These are phyloP conservation scores for Lactifluus volemus DNA, from an alignment of 768 basidiomycete genomes.

Conservation along the genomic window DNA sequence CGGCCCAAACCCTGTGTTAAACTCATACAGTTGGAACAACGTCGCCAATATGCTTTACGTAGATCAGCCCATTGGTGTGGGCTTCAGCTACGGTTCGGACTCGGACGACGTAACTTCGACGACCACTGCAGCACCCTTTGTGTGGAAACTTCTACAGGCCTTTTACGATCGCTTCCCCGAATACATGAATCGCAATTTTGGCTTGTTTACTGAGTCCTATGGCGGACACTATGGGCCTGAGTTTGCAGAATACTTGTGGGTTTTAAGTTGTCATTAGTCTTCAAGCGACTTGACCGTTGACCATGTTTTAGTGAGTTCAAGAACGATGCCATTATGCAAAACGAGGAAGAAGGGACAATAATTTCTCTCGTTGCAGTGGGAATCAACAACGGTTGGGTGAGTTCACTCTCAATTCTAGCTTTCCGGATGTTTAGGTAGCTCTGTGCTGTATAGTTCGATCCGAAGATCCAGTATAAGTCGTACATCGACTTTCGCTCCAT, in stretches of 20 bases:
- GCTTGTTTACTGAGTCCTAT: slow-evolving; percentile 46
- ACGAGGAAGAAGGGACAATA: not conserved
- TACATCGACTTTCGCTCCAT: slow-evolving; percentile 36
- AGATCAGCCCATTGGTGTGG: slow-evolving; percentile 9
- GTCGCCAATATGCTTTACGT: slow-evolving; percentile 17
- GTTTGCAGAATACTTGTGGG: slow-evolving; percentile 12
- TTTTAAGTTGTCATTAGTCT: not conserved
- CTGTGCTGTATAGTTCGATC: slow-evolving; percentile 1
- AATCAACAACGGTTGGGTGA: not conserved
- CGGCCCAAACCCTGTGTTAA: not conserved
- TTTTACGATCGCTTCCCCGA: slow-evolving; percentile 31
- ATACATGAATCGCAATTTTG: slow-evolving; percentile 32
- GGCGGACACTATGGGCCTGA: slow-evolving; percentile 24
- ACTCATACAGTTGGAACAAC: slow-evolving; percentile 10
- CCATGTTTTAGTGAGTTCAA: not conserved
- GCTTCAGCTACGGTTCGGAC: not conserved
- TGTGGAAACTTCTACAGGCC: not conserved
- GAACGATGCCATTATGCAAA: not conserved
- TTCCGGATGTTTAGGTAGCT: not conserved
- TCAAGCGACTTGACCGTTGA: not conserved
- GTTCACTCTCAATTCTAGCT: not conserved
- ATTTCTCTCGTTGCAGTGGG: not conserved
- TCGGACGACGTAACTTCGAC: not conserved
- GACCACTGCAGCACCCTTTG: not conserved
- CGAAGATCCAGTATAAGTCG: slow-evolving; percentile 38